Evolutionary conservation across 768 basidiomycete genomes (phyloP), one percentile per base, ranked within the genome.

Genomic region (Pleurotus ostreatus): DNA sequence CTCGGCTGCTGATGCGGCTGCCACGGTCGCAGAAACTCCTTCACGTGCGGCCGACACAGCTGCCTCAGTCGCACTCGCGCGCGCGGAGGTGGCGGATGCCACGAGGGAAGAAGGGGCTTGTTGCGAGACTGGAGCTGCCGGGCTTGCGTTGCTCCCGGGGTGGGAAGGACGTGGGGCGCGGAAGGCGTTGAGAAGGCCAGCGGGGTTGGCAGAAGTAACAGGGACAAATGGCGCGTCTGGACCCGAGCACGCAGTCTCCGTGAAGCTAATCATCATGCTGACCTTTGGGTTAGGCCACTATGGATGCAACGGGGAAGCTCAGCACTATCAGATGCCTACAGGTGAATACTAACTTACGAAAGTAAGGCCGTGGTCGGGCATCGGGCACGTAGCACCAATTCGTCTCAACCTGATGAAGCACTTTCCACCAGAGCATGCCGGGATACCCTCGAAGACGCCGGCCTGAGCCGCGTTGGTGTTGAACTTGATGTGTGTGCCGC

Each of bases 171-270:
- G 7, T 9, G 26, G 6, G 26, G 26, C 26, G 26, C 26, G 26
- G 9, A 30, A 30, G 5, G 26, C 26, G 26, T 9, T 30, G 22
- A 39, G 39, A 37, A 52, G 39, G 16, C 49, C 39, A 18, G 38
- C 49, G 40, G 49, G 41, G 12, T 15, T 15, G 11, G 49, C 30
- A 37, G 49, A 39, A 37, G n/a, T 22, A 9, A 22, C 34, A 15
- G 49, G 49, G 4, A 37, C 49, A 18, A 52, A 52, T 4, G 49
- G 49, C 4, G 38, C 37, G n/a, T 52, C 49, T 2, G 49, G 51
- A 18, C 51, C 51, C 18, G 51, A 52, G 23, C 51, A 41, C 4
- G 51, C 37, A 20, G 51, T 52, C 51, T 52, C 51, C 37, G 51
- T 52, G 38, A 52, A 41, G 51, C 51, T 52, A 3, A 52, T 41